Percentiles rank a stretch among this genome's conserved stretches.
These are phyloP conservation scores for Agrocybe pediades DNA, from an alignment of 768 basidiomycete genomes.

Conservation along the genomic window DNA sequence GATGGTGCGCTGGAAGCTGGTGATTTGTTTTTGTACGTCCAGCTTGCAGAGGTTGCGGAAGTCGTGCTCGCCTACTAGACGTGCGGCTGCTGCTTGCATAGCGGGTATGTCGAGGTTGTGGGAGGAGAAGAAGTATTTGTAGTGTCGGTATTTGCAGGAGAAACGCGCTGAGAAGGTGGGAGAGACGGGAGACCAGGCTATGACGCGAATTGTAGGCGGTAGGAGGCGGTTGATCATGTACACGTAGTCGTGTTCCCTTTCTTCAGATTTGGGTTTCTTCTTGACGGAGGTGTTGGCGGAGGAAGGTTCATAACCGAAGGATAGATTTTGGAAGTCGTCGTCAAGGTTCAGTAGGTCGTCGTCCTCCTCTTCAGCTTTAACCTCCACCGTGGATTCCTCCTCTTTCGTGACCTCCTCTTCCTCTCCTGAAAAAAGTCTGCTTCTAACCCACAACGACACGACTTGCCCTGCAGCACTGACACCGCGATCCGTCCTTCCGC, in stretches of 20 bases:
- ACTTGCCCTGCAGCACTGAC: conserved; percentile 96
- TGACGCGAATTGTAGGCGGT: conserved; percentile 85
- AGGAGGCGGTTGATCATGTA: conserved; percentile 83
- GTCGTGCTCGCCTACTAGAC: conserved; percentile 87
- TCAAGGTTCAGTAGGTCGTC: conserved; percentile 23
- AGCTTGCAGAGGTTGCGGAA: conserved; percentile 96
- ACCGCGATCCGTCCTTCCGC: conserved; percentile 93
- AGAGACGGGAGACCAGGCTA: conserved; percentile 92
- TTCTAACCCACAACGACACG: conserved; percentile 87
- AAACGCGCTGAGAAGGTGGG: conserved; percentile 84
- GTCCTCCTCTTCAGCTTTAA: not conserved
- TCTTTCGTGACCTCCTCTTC: conserved; percentile 14
- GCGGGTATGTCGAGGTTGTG: conserved; percentile 63
- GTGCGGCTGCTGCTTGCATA: conserved; percentile 76
- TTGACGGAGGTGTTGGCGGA: conserved; percentile 11
- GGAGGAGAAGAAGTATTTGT: conserved; percentile 94
- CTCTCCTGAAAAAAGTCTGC: conserved; percentile 47
- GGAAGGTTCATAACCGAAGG: conserved; percentile 21
- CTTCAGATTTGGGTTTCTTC: conserved; percentile 19
- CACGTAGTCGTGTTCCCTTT: conserved; percentile 71
- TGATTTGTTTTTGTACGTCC: conserved; percentile 90
- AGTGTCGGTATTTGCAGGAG: conserved; percentile 85
- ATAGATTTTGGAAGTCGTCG: conserved; percentile 42
- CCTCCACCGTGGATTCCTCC: conserved; percentile 11
- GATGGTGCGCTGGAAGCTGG: conserved; percentile 72